Evolutionary conservation across 2,329 filamentous ascomycete genomes (phyloP).

Genomic region (Aspergillus calidoustus): DNA sequence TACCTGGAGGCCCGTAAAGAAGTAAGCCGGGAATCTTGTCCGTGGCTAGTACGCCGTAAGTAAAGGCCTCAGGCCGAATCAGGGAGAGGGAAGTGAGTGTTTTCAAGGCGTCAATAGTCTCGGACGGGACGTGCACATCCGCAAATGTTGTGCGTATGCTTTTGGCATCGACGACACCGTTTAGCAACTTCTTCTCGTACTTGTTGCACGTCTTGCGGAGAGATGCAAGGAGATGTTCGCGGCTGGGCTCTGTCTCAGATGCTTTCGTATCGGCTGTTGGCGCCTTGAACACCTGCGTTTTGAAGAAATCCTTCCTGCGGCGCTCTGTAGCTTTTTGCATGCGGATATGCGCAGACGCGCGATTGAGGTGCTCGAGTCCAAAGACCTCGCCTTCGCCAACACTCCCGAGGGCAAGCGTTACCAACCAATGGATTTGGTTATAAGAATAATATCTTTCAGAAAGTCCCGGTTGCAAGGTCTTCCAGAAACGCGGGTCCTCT

Average conservation of each 20-base stretch:
- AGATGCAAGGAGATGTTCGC: constrained; percentile 51
- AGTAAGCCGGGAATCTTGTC: constrained; percentile 90
- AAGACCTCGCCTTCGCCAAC: constrained; percentile 47
- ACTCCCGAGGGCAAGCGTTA: constrained; percentile 58
- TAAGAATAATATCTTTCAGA: constrained; percentile 61
- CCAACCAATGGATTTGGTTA: constrained; percentile 65
- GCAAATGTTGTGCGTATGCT: constrained; percentile 86
- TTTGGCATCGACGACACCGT: constrained; percentile 78
- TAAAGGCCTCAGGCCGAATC: constrained; percentile 89
- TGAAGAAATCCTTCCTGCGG: constrained; percentile 43
- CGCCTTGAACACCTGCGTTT: constrained; percentile 40
- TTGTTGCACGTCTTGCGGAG: constrained; percentile 66
- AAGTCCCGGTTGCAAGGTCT: constrained; percentile 41
- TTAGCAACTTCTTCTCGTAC: constrained; percentile 81
- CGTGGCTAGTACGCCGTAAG: constrained; percentile 87
- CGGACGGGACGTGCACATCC: constrained; percentile 79
- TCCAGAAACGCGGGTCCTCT: constrained; percentile 36
- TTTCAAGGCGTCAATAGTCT: constrained; percentile 85
- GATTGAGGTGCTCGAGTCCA: constrained; percentile 43
- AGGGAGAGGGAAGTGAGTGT: constrained; percentile 87
- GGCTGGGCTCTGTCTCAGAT: constrained; percentile 39
- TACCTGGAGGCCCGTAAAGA: constrained; percentile 80
- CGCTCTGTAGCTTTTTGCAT: constrained; percentile 48
- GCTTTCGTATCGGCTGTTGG: constrained; percentile 37
- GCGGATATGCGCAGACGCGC: constrained; percentile 31